Percentiles rank a stretch among this genome's conserved stretches.
phyloP scores from a whole-genome alignment of 2,329 filamentous ascomycete species.

The Alternaria postmessia region DNA sequence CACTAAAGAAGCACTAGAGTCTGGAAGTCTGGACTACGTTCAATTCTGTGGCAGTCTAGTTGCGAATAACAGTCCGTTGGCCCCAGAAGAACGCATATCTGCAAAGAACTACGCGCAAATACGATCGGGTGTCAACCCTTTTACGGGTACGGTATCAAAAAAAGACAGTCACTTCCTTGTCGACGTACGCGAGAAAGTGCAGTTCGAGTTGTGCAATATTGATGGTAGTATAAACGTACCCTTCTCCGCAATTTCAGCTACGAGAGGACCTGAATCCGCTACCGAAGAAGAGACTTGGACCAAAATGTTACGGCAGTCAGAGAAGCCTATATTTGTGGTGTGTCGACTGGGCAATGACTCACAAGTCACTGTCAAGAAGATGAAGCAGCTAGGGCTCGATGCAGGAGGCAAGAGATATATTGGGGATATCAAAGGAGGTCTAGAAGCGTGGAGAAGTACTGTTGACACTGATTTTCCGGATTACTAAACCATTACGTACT shows the following conservation, averaged over 20 bases:
- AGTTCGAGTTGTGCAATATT: constrained; percentile 82
- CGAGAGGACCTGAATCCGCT: constrained; percentile 4
- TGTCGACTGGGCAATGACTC: constrained; percentile 83
- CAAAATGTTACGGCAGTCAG: constrained; percentile 34
- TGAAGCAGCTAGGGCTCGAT: constrained; percentile 69
- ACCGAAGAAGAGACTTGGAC: constrained; percentile 39
- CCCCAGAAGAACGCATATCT: constrained; percentile 71
- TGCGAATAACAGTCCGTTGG: constrained; percentile 64
- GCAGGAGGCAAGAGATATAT: constrained; percentile 65
- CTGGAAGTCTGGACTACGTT: constrained; percentile 79
- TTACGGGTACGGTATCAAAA: constrained; percentile 40
- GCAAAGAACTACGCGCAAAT: constrained; percentile 65
- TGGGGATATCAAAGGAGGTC: constrained; percentile 75
- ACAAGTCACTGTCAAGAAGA: constrained; percentile 70
- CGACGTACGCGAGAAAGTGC: constrained; percentile 84
- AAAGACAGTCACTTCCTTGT: constrained; percentile 67
- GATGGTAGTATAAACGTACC: constrained; percentile 78
- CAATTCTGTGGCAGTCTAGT: constrained; percentile 78
- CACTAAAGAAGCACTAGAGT: constrained; percentile 67
- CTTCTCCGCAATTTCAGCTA: constrained; percentile 63
- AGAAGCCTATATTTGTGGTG: constrained; percentile 71
- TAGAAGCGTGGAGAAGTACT: constrained; percentile 74
- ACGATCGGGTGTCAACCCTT: constrained; percentile 43
- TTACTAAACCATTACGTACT: constrained; percentile 51
- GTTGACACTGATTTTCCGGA: constrained; percentile 69